A percentile compares a stretch with the other conserved stretches of the same genome.
These are phyloP conservation scores for Camelina neglecta DNA, from an alignment of 345 rosid species.

Conservation along the genomic window DNA sequence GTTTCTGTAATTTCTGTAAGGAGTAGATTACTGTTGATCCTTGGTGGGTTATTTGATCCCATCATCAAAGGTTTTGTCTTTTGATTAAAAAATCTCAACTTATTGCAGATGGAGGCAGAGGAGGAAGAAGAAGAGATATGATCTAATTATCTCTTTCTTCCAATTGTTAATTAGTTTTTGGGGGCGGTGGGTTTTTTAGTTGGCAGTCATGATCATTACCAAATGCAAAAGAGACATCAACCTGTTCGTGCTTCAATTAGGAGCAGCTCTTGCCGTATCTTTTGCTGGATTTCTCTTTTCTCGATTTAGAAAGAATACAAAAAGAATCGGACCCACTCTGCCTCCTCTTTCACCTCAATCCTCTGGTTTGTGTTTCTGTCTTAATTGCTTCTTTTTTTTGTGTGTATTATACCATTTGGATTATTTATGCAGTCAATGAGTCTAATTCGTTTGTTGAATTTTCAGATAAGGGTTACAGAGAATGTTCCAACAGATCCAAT, in stretches of 20 bases:
- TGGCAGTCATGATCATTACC: constrained; percentile 38
- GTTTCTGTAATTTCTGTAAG: not conserved
- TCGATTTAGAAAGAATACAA: constrained; percentile 48
- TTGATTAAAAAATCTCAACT: constrained; percentile 9
- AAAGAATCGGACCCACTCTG: constrained; percentile 48
- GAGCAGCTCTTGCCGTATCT: constrained; percentile 73
- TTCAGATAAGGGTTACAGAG: constrained; percentile 47
- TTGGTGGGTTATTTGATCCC: constrained; percentile 19
- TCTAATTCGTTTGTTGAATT: not conserved
- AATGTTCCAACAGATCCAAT: constrained; percentile 7
- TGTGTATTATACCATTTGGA: not conserved
- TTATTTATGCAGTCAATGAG: constrained; percentile 3
- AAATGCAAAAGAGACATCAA: constrained; percentile 59
- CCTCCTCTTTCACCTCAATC: constrained; percentile 39
- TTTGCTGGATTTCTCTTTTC: constrained; percentile 73
- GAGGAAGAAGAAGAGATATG: constrained; percentile 14
- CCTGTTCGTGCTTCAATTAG: constrained; percentile 61
- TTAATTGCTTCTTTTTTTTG: not conserved
- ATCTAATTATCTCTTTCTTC: not conserved
- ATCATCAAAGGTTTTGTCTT: constrained; percentile 4
- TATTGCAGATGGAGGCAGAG: constrained; percentile 25
- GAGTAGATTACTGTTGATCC: constrained; percentile 4
- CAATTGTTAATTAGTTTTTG: not conserved
- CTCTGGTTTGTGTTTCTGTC: constrained; percentile 34
- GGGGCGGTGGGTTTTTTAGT: not conserved